A percentile compares a stretch with the other conserved stretches of the same genome.
phyloP scores from a whole-genome alignment of 1,284 basidiomycete genomes.

The Ustilago xerochloae region DNA sequence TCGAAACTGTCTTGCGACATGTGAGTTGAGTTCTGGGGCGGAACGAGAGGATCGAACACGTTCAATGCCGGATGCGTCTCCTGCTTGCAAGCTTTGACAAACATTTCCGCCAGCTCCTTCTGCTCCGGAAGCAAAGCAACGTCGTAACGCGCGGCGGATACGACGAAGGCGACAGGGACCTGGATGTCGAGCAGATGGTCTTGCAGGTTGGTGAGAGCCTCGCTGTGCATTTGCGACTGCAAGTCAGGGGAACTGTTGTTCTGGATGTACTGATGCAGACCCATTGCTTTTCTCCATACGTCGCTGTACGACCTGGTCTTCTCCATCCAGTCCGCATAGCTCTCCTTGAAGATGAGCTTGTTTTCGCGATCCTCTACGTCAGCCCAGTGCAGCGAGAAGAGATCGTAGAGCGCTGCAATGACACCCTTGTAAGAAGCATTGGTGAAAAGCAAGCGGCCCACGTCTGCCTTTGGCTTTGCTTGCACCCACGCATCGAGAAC shows the following conservation, averaged over 20 bases:
- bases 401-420: slow-evolving; percentile 33
- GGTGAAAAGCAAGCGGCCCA: slow-evolving; percentile 6
- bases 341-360: background rate
- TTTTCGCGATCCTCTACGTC: background rate
- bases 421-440: slow-evolving; percentile 23
- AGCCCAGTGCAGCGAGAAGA: background rate
- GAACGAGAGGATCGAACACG: slow-evolving; percentile 38
- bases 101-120: slow-evolving; percentile 30
- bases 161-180: slow-evolving; percentile 20
- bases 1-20: background rate
- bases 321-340: background rate
- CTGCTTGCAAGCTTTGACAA: slow-evolving; percentile 22
- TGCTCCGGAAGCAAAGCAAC: slow-evolving; percentile 19
- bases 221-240: slow-evolving; percentile 5
- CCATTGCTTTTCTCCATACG: background rate
- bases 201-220: slow-evolving; percentile 11
- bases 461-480: slow-evolving; percentile 5
- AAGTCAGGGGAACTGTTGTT: slow-evolving; percentile 4
- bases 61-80: slow-evolving; percentile 25
- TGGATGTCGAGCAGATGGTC: slow-evolving; percentile 43
- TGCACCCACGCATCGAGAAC: slow-evolving; percentile 27
- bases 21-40: background rate
- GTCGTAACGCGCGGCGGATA: slow-evolving; percentile 2
- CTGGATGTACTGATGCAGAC: background rate
- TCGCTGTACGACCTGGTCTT: background rate